Conservation (phyloP, 768 basidiomycete genomes). For the Pulveroboletus sp. region DNA sequence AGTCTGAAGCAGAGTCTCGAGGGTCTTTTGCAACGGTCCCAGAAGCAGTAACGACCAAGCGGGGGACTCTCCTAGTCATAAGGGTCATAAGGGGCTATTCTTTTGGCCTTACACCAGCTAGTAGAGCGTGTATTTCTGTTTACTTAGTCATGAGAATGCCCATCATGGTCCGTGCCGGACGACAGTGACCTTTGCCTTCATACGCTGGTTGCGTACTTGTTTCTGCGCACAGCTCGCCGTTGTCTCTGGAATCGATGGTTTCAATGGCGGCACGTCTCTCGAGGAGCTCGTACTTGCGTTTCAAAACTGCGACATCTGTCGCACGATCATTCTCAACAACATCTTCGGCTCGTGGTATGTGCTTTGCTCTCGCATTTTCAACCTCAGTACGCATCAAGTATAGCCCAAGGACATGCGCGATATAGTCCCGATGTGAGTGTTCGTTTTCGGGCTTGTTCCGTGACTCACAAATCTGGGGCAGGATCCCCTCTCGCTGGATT, state of each 20-base stretch:
- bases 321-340: constrained; percentile 22
- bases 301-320: constrained; percentile 8
- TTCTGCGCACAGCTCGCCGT: neutral
- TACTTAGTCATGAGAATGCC: neutral
- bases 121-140: too few species aligned
- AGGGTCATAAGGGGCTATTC: too few species aligned
- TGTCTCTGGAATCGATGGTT: neutral
- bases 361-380: neutral
- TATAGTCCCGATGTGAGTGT: constrained; percentile 22
- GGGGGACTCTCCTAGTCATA: neutral
- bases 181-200: neutral
- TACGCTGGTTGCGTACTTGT: neutral
- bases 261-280: constrained; percentile 1
- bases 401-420: constrained; percentile 17
- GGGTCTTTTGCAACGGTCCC: constrained; percentile 11
- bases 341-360: constrained; percentile 16
- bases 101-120: neutral
- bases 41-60: neutral
- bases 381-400: neutral
- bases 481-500: constrained; percentile 82
- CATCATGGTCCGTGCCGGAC: constrained; percentile 17
- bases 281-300: constrained; percentile 3
- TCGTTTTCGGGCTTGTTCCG: neutral
- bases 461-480: constrained; percentile 28
- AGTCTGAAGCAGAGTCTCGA: constrained; percentile 26